A percentile compares a stretch with the other conserved stretches of the same genome.
Conservation (phyloP, 1,284 basidiomycete species). For the Tylopilus sp. region DNA sequence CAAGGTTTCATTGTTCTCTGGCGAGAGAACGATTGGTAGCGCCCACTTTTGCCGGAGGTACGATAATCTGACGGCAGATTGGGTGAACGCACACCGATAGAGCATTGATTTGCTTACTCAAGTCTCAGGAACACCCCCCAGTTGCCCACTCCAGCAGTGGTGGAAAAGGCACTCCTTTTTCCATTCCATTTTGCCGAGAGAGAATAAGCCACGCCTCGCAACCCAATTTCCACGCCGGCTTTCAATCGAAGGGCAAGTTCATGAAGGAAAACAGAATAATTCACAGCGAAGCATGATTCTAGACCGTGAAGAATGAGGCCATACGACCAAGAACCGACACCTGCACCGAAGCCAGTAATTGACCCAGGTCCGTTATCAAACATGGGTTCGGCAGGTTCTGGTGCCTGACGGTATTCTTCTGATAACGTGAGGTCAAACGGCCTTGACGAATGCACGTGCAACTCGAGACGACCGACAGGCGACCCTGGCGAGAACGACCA, state of each 20-base stretch:
- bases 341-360: conserved; percentile 31
- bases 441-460: conserved; percentile 32
- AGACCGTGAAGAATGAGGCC: conserved; percentile 32
- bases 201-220: conserved; percentile 28
- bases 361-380: conserved; percentile 34
- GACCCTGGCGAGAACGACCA: conserved; percentile 31
- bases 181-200: conserved; percentile 36
- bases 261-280: conserved; percentile 33
- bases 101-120: conserved; percentile 26
- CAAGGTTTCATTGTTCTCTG: conserved; percentile 44
- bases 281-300: conserved; percentile 31
- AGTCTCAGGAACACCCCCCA: conserved; percentile 35
- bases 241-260: conserved; percentile 37
- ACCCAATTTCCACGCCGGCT: conserved; percentile 35
- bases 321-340: conserved; percentile 33
- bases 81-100: conserved; percentile 4
- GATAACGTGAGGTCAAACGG: conserved; percentile 33
- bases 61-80: conserved; percentile 35
- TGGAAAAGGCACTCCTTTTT: conserved; percentile 31
- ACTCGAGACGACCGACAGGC: conserved; percentile 26
- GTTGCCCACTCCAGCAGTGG: conserved; percentile 32
- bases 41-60: conserved; percentile 54
- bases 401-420: conserved; percentile 23
- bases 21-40: conserved; percentile 55
- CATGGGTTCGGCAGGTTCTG: conserved; percentile 23